A percentile compares a stretch with the other conserved stretches of the same genome.
Conservation (phyloP, 106 monocot species). For the Cymbidium sinense region DNA sequence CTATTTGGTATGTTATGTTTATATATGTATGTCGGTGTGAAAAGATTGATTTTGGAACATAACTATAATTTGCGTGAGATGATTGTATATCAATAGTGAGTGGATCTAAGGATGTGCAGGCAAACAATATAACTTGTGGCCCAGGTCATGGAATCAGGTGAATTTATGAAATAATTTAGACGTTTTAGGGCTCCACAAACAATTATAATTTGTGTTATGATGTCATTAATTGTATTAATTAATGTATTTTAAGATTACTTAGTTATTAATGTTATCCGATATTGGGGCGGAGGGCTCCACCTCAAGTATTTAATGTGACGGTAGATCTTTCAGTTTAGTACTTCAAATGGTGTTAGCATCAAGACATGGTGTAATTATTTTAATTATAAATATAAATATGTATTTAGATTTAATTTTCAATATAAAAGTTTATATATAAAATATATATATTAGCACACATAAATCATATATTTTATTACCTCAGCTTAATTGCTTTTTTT, state of each 20-base stretch:
- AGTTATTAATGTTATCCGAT: constrained; percentile 14
- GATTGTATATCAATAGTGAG: constrained; percentile 77
- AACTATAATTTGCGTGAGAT: constrained; percentile 41
- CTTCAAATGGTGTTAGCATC: constrained; percentile 75
- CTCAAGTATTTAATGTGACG: constrained; percentile 52
- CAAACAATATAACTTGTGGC: constrained; percentile 42
- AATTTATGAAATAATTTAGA: too few species aligned
- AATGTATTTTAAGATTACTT: background rate
- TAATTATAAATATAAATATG: background rate
- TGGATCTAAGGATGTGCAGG: constrained; percentile 35
- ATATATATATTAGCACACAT: background rate
- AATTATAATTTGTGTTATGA: too few species aligned
- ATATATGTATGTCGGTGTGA: too few species aligned
- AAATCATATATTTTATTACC: background rate
- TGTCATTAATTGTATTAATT: background rate
- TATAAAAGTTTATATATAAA: constrained; percentile 2
- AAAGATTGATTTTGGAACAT: background rate
- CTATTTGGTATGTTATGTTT: constrained; percentile 37
- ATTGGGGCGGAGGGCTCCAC: constrained; percentile 58
- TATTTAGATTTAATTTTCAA: too few species aligned
- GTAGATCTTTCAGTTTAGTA: constrained; percentile 42
- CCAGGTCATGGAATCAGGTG: constrained; percentile 95
- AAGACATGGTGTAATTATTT: constrained; percentile 71
- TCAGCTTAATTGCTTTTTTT: background rate
- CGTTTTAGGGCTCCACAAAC: too few species aligned